Base-by-base conservation (phyloP, 352 stramenopile species). In the Globisporangium orthogonon region DNA sequence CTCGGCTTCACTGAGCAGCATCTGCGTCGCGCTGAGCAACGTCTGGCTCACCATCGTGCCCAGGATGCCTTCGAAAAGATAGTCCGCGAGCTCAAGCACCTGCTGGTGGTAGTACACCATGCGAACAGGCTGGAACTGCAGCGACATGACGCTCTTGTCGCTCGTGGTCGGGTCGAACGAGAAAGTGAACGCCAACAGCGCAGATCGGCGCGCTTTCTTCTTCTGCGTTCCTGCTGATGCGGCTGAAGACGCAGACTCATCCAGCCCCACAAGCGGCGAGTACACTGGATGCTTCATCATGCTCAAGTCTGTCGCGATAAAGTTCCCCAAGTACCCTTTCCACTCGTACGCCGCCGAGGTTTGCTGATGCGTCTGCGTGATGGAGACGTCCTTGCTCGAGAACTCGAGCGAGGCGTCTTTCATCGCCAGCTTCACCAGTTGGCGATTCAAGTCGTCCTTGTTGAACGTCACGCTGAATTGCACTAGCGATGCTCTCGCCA, bases 101-200 rank as follows among this genome's bases (percentile, higher is more conserved):
- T 94, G 84, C n/a, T 94, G 84, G 37, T 94, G 84, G 48, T 87
- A 90, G 54, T 94, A 94, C 15, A 94, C 83, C 45, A 89, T 70
- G 5, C 82, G 80, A 2, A 92, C 73, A 2, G 82, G 71, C 54
- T 81, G 66, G 43, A 94, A 84, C 2, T 77, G 59, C 39, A 88
- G 44, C n/a, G 53, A 51, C 31, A 94, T 37, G 13, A 62, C 62
- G 30, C 71, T 86, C 48, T 76, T 78, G n/a, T 73, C 72, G 17
- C 57, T 62, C 28, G 48, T 17, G 4, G 17, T 23, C 17, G 50
- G 46, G 23, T 61, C 60, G 23, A 52, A 68, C 6, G 56, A 51
- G 57, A 74, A 80, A 13, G 61, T 56, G 53, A 83, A 83, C 28
- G 39, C 47, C n/a, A 83, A 30, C 30, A 83, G 53, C 58, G 58